Conservation (phyloP, 2,329 filamentous ascomycete species). For the Diplodia sapinea region DNA sequence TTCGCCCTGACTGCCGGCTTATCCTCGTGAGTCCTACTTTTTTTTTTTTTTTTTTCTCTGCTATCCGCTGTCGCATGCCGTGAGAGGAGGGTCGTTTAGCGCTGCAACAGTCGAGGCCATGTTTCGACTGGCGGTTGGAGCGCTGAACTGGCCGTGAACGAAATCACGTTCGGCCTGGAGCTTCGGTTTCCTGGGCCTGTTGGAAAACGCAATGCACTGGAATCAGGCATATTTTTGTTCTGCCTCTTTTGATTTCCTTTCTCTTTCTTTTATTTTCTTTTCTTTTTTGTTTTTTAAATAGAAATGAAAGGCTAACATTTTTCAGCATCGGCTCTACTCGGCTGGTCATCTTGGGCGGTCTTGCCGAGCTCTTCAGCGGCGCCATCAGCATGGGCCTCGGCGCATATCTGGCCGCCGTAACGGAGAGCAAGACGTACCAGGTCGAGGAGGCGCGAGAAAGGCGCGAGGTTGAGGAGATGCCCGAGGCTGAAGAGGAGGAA, state of each 20-base stretch:
- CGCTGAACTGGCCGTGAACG: neutral
- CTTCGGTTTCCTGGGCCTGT: neutral
- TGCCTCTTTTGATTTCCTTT: neutral
- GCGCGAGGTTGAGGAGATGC: slow-evolving; percentile 52
- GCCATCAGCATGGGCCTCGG: slow-evolving; percentile 80
- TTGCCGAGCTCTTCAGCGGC: slow-evolving; percentile 77
- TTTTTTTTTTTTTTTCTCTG: neutral
- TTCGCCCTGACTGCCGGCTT: slow-evolving; percentile 80
- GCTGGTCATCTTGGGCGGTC: slow-evolving; percentile 62
- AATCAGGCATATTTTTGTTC: neutral
- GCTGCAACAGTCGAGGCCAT: neutral
- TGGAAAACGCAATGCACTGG: no score
- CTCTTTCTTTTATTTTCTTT: no score
- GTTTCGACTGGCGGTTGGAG: neutral
- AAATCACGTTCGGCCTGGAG: neutral
- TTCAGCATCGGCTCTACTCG: slow-evolving; percentile 36
- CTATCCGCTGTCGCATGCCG: neutral
- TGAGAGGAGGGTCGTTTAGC: neutral
- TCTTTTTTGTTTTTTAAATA: fast-evolving
- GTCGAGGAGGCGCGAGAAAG: slow-evolving; percentile 57
- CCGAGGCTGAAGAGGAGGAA: slow-evolving; percentile 54
- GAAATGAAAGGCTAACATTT: neutral
- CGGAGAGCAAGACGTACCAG: slow-evolving; percentile 59
- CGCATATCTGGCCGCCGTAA: slow-evolving; percentile 71
- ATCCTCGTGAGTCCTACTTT: slow-evolving; percentile 52